Base-by-base conservation (phyloP, 2,329 filamentous ascomycete species). In the Hypomyces rosellus region DNA sequence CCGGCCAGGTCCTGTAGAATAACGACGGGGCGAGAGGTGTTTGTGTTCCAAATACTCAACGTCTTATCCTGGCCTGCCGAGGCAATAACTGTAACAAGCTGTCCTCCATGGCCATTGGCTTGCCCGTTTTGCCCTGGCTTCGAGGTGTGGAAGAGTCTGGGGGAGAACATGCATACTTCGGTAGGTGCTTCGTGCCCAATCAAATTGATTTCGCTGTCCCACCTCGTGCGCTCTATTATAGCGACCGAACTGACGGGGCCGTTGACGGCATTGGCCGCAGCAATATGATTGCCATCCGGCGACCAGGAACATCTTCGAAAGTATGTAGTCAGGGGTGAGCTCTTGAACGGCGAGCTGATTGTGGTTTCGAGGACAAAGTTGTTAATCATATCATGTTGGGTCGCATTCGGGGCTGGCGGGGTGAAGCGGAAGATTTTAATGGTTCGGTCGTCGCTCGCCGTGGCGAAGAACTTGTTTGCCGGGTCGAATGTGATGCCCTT, bases 401-500 rank as follows among this genome's bases (percentile, higher is more conserved):
- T 95, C 34, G 93, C 89, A 65, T 96, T 96, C 9, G 93, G 88
- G 1, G 86, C 81, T 0, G 93, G 91, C 1, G 92, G 87, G 2
- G 88, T 96, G 67, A 96, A 99, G 52, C 91, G 84, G 69, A 95
- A 97, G 61, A 99, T 89, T 67, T 95, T 95, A 69, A 99, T 95
- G 2, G 90, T 92, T 53, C 93, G 84, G 68, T 99, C 93, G 67
- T 99, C 93, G 70, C 90, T 96, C 2, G 95, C 91, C 0, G 95
- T 99, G 14, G 95, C 93, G 69, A 99, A 99, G 74, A 96, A 99
- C 66, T 97, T 99, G 74, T 97, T 97, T 39, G 93, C 93, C 1
- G 93, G 93, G 65, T 99, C 93, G 64, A 99, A 99, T 0, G 92
- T 96, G 61, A 99, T 95, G 55, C 95, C 93, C 68, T 99, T 99